Evolutionary conservation across 75 land plant genomes (phyloP), one percentile per base, ranked within the genome.

Genomic region (Selaginella tamariscina): DNA sequence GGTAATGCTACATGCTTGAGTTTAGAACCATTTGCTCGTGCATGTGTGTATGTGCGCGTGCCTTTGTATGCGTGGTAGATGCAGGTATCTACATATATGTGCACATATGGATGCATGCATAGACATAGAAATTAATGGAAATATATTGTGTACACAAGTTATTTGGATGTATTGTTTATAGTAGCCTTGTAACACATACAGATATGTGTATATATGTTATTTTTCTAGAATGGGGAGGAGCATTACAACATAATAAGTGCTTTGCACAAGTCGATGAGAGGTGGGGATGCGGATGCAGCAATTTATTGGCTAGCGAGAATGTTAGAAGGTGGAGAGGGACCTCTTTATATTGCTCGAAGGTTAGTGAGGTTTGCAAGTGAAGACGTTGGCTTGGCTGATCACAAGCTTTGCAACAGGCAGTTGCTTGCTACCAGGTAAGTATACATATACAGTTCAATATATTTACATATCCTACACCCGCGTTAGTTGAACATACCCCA

Each of bases 351-450:
- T 9, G 62, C 62, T 2, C 21, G 26, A 59, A 23, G 62, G 24
- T 23, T 59, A 21, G 62, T 59, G 8, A 59, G 62, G 8, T 59
- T 59, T n/a, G 62, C 62, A 8, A 23, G 24, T n/a, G 62, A 59
- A 21, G 62, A 59, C 26, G 62, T 59, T 21, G 62, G 62, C 26
- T 59, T 59, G 62, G 62, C 62, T n/a, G 62, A 59, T 59, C 62
- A 59, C 62, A 26, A 21, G 62, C 62, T 23, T 23, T 59, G 8
- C 26, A 2, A 21, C 62, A 59, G 26, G 62, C 62, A 5, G 21
- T 59, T 21, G 62, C 62, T 2, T 59, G 62, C 62, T 59, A 59
- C 68, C 49, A 39, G n/a, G n/a, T n/a, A n/a, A n/a, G n/a, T n/a
- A n/a, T n/a, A n/a, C n/a, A n/a, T n/a, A n/a, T n/a, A n/a, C n/a